Base-by-base conservation (phyloP, 2,329 filamentous ascomycete species). In the Periconia macrospinosa region DNA sequence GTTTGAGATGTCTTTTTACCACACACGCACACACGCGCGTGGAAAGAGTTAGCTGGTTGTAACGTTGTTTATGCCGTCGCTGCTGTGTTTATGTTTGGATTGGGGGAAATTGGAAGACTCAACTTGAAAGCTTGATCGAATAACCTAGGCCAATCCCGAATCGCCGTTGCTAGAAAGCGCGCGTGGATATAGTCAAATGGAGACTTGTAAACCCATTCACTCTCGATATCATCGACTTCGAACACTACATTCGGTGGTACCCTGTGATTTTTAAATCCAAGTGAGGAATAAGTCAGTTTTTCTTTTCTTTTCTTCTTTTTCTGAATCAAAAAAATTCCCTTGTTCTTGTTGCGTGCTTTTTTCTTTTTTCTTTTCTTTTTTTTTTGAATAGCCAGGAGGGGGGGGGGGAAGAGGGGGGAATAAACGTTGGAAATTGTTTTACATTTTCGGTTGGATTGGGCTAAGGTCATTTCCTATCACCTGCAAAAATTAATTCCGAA, bases 241-340 rank as follows among this genome's bases (percentile, higher is more conserved):
- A 87, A 87, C 8, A 76, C 77, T n/a, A 84, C 77, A 62, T 87
- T 87, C 11, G 81, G 78, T 15, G 84, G 85, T 13, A 86, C 76
- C 63, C 78, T 56, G 27, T 15, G 14, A n/a, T n/a, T n/a, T n/a
- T n/a, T n/a, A n/a, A n/a, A n/a, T n/a, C n/a, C n/a, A n/a, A n/a
- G n/a, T n/a, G n/a, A n/a, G n/a, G n/a, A 6, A 30, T 19, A 1
- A 18, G 35, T 53, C 33, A 56, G 43, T 43, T 45, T 6, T 41
- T 15, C 14, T 37, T 30, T 37, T 13, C 11, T 6, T n/a, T 15
- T 40, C 46, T 48, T 37, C 46, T n/a, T n/a, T n/a, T n/a, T n/a
- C n/a, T n/a, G n/a, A n/a, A n/a, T n/a, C n/a, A n/a, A n/a, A n/a
- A n/a, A n/a, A n/a, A n/a, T n/a, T n/a, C n/a, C n/a, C n/a, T n/a